phyloP scores from a whole-genome alignment of 2,329 filamentous ascomycete genomes.

The Aspergillus quadrilineatus region DNA sequence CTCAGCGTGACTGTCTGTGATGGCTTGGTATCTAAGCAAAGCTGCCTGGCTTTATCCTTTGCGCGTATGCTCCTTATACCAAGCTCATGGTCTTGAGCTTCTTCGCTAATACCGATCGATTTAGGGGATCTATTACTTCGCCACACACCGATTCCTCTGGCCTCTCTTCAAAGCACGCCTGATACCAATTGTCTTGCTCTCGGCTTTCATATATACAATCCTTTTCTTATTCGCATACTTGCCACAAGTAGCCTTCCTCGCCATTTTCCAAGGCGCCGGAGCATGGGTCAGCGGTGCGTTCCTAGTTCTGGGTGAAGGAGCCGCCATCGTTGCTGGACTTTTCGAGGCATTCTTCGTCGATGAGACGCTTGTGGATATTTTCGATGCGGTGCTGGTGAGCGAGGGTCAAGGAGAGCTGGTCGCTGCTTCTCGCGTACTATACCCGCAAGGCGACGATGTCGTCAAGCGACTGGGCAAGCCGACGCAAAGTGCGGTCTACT shows the following conservation, averaged over 20 bases:
- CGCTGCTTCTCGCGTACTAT: constrained; percentile 63
- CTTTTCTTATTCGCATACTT: constrained; percentile 87
- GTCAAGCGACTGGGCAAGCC: constrained; percentile 82
- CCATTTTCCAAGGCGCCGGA: constrained; percentile 79
- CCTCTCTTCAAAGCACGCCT: constrained; percentile 76
- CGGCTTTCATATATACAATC: constrained; percentile 75
- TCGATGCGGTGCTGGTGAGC: constrained; percentile 81
- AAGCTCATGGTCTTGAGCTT: constrained; percentile 7
- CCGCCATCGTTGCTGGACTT: constrained; percentile 61
- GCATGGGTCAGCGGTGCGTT: constrained; percentile 91
- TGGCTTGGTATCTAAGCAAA: constrained; percentile 27
- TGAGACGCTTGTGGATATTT: constrained; percentile 74
- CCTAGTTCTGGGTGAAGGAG: constrained; percentile 70
- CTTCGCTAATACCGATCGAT: constrained; percentile 9
- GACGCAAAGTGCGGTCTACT: constrained; percentile 72
- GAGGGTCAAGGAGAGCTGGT: constrained; percentile 69
- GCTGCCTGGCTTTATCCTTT: constrained; percentile 51
- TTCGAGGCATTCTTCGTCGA: constrained; percentile 83
- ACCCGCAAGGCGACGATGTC: constrained; percentile 66
- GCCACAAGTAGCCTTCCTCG: constrained; percentile 83
- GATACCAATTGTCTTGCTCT: constrained; percentile 77
- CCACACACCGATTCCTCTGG: constrained; percentile 73
- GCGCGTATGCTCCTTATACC: constrained; percentile 36
- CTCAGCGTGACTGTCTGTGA: not conserved
- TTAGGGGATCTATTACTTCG: constrained; percentile 78